These are phyloP conservation scores for Agastache rugosa DNA, from an alignment of 257 asterid species.

Conservation along the genomic window DNA sequence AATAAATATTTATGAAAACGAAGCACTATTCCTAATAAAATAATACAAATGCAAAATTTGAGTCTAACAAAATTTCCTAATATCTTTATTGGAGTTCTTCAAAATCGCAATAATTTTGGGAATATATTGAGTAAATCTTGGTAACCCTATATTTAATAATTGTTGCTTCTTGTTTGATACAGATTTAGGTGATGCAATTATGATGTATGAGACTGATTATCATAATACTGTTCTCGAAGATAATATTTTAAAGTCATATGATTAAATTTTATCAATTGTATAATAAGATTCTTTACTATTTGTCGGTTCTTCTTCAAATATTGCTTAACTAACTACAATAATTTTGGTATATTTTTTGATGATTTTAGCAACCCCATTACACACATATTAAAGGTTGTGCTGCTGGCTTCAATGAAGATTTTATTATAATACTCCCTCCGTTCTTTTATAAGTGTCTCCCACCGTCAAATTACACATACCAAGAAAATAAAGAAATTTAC, in stretches of 20 bases:
- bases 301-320: neutral
- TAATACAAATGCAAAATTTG: neutral
- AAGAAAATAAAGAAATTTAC: no score
- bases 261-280: no score
- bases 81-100: neutral
- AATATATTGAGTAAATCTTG: conserved; percentile 9
- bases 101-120: conserved; percentile 1
- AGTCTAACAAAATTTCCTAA: neutral
- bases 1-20: neutral
- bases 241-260: neutral
- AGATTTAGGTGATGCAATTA: conserved; percentile 2
- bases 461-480: no score
- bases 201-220: neutral
- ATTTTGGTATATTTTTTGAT: neutral
- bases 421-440: no score
- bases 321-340: neutral
- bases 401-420: no score
- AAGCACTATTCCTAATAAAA: neutral
- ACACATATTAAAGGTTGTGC: no score
- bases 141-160: conserved; percentile 1
- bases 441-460: no score
- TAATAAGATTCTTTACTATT: no score
- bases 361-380: no score
- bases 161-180: conserved; percentile 18
- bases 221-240: neutral